phyloP scores from a whole-genome alignment of 768 basidiomycete species.

The Trametes punicea region DNA sequence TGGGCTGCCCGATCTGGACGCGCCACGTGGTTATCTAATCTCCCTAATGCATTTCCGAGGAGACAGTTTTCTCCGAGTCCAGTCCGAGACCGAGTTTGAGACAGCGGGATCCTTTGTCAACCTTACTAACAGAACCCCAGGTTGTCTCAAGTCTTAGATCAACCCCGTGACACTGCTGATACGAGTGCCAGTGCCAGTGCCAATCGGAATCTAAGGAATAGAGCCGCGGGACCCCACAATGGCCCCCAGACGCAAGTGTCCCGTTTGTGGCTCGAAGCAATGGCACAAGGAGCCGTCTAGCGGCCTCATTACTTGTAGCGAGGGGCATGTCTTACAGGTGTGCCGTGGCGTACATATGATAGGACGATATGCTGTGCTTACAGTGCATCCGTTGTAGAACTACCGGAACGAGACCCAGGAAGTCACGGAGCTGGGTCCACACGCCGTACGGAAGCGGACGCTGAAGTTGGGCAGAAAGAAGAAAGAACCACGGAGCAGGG shows the following conservation, averaged over 20 bases:
- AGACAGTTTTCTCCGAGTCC: neutral
- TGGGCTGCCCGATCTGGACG: constrained; percentile 4
- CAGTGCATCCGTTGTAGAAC: constrained; percentile 44
- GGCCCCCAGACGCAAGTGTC: constrained; percentile 65
- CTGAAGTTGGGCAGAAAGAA: constrained; percentile 56
- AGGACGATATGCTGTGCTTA: neutral
- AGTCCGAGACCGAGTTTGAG: no score
- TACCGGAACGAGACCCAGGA: constrained; percentile 81
- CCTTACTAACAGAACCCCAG: no score
- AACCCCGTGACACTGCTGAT: neutral
- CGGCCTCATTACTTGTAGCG: constrained; percentile 81
- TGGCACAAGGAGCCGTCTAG: constrained; percentile 86
- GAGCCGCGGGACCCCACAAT: constrained; percentile 30
- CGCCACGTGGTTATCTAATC: constrained; percentile 22
- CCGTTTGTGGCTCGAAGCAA: constrained; percentile 75
- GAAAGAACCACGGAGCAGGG: constrained; percentile 46
- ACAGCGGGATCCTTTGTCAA: no score
- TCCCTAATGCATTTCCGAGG: neutral
- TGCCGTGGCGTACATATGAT: neutral
- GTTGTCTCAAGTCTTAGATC: no score
- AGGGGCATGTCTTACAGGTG: constrained; percentile 90
- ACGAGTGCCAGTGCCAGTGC: neutral
- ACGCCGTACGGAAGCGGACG: constrained; percentile 62
- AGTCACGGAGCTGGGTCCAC: constrained; percentile 57
- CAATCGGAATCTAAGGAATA: neutral